These are phyloP conservation scores for Rhodotorula sphaerocarpa DNA, from an alignment of 768 basidiomycete species.

Conservation along the genomic window DNA sequence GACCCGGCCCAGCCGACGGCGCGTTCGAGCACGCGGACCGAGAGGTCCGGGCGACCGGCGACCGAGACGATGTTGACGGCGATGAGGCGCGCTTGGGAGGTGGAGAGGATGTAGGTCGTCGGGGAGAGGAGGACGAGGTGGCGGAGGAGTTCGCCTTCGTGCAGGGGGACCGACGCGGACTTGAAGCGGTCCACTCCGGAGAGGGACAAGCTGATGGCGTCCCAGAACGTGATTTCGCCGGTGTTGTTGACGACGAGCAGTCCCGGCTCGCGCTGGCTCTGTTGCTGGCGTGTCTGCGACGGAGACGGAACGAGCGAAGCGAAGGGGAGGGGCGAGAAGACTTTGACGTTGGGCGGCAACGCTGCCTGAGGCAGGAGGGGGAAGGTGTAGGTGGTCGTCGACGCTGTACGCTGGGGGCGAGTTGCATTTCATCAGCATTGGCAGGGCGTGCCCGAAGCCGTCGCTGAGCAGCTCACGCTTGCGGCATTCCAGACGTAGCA, in stretches of 20 bases:
- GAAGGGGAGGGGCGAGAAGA: slow-evolving; percentile 39
- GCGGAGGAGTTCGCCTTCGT: slow-evolving; percentile 40
- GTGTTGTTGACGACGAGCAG: slow-evolving; percentile 65
- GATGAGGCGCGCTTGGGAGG: slow-evolving; percentile 39
- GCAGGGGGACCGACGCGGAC: slow-evolving; percentile 25
- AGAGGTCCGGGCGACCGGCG: slow-evolving; percentile 39
- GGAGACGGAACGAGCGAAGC: slow-evolving; percentile 37
- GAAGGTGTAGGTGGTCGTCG: slow-evolving; percentile 42
- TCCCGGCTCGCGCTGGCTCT: slow-evolving; percentile 65
- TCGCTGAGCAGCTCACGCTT: slow-evolving; percentile 30
- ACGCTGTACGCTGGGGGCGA: slow-evolving; percentile 38
- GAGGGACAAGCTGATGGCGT: slow-evolving; percentile 53
- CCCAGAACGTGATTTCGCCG: slow-evolving; percentile 77
- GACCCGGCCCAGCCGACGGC: slow-evolving; percentile 41
- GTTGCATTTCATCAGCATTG: no score
- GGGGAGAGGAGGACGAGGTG: slow-evolving; percentile 19
- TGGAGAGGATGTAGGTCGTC: slow-evolving; percentile 40
- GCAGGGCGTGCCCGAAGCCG: no score
- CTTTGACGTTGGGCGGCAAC: slow-evolving; percentile 23
- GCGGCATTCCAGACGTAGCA: slow-evolving; percentile 44
- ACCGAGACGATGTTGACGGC: slow-evolving; percentile 38
- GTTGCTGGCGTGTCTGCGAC: slow-evolving; percentile 31
- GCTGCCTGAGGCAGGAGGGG: slow-evolving; percentile 37
- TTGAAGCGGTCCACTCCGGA: slow-evolving; percentile 43
- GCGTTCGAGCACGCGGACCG: slow-evolving; percentile 36